Evolutionary conservation across 2,329 filamentous ascomycete genomes (phyloP).

Genomic region (Calonectria montana): DNA sequence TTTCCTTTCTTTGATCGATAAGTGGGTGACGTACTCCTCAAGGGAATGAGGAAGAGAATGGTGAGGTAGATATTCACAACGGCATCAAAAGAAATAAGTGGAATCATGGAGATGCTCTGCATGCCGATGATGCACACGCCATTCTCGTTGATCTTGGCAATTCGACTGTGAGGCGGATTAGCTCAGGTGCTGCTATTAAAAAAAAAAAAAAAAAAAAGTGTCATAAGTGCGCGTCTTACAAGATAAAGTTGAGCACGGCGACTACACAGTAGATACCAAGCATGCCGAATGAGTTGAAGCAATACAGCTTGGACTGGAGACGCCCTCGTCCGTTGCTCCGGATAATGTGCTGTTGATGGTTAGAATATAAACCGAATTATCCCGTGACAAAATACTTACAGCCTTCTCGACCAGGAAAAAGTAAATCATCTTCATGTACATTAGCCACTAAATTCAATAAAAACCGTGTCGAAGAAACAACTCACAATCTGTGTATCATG

Average conservation of each 20-base stretch:
- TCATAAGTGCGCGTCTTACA: slow-evolving; percentile 53
- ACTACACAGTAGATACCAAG: slow-evolving; percentile 57
- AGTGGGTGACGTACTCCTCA: slow-evolving; percentile 58
- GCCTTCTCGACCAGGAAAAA: slow-evolving; percentile 74
- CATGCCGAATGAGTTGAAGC: slow-evolving; percentile 72
- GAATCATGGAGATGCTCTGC: slow-evolving; percentile 67
- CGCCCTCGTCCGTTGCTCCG: slow-evolving; percentile 62
- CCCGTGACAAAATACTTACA: slow-evolving; percentile 50
- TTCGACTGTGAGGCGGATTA: slow-evolving; percentile 56
- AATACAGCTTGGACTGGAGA: slow-evolving; percentile 67
- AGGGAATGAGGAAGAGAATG: slow-evolving; percentile 69
- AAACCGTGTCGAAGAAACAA: neutral
- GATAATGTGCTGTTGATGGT: slow-evolving; percentile 63
- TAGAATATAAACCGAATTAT: neutral
- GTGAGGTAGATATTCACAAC: slow-evolving; percentile 73
- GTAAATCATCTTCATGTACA: slow-evolving; percentile 63
- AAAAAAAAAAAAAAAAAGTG: neutral
- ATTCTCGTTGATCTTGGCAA: slow-evolving; percentile 64
- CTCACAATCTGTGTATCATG: slow-evolving; percentile 15
- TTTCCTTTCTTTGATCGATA: too few species aligned
- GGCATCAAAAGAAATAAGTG: slow-evolving; percentile 70
- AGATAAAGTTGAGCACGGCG: slow-evolving; percentile 69
- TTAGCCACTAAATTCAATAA: neutral
- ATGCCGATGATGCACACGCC: slow-evolving; percentile 72
- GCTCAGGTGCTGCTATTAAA: neutral